Conservation (phyloP, 345 rosid genomes). For the Eucalyptus brandiana region DNA sequence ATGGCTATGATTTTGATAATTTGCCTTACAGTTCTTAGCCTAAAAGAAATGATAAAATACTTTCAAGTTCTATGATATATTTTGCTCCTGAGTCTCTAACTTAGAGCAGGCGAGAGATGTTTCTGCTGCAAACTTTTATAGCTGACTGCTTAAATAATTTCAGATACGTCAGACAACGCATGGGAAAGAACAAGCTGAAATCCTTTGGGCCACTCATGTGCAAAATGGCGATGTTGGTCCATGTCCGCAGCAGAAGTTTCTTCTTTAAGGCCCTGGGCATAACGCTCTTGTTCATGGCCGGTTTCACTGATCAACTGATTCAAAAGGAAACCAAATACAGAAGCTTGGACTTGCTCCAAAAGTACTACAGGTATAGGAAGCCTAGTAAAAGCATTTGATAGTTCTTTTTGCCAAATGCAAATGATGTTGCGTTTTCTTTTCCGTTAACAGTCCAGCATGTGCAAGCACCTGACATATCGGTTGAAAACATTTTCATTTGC, state of each 20-base stretch:
- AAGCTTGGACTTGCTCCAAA: slow-evolving; percentile 37
- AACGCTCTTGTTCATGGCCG: slow-evolving; percentile 52
- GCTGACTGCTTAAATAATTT: not conserved
- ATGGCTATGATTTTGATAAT: not conserved
- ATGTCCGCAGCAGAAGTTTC: slow-evolving; percentile 43
- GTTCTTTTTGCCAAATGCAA: not conserved
- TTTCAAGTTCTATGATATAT: not conserved
- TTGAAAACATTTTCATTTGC: not conserved
- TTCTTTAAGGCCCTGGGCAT: slow-evolving; percentile 60
- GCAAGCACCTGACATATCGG: not conserved
- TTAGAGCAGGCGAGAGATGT: not conserved
- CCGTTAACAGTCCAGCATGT: not conserved
- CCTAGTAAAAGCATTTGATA: not conserved
- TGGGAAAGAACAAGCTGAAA: slow-evolving; percentile 59
- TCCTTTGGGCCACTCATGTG: slow-evolving; percentile 46
- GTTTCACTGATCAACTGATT: slow-evolving; percentile 36
- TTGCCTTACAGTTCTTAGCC: not conserved
- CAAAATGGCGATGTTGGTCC: slow-evolving; percentile 34
- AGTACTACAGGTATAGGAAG: slow-evolving; percentile 35
- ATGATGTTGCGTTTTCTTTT: not conserved
- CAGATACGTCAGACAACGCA: slow-evolving; percentile 56
- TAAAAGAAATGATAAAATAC: not conserved
- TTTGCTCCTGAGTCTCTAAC: not conserved
- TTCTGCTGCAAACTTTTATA: not conserved
- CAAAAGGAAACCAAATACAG: slow-evolving; percentile 40